phyloP scores from a whole-genome alignment of 73 alveolate species.

The Diophrys appendiculata region DNA sequence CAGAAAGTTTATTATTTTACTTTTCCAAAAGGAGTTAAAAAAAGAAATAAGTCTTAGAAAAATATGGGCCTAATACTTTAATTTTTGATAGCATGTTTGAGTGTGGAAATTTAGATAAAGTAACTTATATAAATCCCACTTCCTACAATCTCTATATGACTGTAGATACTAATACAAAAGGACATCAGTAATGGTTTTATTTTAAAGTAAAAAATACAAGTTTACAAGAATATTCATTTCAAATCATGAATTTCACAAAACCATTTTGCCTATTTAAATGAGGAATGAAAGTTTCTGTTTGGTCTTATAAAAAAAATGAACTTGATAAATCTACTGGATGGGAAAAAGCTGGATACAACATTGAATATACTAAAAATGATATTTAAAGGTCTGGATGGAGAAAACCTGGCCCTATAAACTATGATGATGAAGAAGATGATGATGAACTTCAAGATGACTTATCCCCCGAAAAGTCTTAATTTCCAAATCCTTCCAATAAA shows the following conservation, averaged over 20 bases:
- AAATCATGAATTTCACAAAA: constrained; percentile 73
- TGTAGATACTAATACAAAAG: constrained; percentile 89
- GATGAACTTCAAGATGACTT: constrained; percentile 26
- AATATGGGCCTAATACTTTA: constrained; percentile 2
- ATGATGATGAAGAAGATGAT: constrained; percentile 58
- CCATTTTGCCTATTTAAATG: constrained; percentile 44
- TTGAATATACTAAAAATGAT: constrained; percentile 13
- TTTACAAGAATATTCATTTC: constrained; percentile 62
- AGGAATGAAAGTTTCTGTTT: constrained; percentile 54
- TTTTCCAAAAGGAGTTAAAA: neutral
- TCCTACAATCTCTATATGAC: constrained; percentile 75
- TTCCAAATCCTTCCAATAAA: constrained; percentile 4
- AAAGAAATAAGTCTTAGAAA: neutral
- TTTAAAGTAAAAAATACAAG: constrained; percentile 79
- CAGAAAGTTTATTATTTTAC: neutral
- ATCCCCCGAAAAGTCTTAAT: constrained; percentile 52
- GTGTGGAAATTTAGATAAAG: constrained; percentile 64
- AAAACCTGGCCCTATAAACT: constrained; percentile 44
- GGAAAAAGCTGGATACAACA: constrained; percentile 21
- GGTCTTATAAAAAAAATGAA: constrained; percentile 5
- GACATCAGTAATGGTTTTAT: constrained; percentile 95
- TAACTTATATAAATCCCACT: constrained; percentile 14
- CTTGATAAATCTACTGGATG: constrained; percentile 21
- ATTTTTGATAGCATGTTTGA: constrained; percentile 63
- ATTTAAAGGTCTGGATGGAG: constrained; percentile 60